Base-by-base conservation (phyloP, 768 basidiomycete species). In the Kwoniella sp. region DNA sequence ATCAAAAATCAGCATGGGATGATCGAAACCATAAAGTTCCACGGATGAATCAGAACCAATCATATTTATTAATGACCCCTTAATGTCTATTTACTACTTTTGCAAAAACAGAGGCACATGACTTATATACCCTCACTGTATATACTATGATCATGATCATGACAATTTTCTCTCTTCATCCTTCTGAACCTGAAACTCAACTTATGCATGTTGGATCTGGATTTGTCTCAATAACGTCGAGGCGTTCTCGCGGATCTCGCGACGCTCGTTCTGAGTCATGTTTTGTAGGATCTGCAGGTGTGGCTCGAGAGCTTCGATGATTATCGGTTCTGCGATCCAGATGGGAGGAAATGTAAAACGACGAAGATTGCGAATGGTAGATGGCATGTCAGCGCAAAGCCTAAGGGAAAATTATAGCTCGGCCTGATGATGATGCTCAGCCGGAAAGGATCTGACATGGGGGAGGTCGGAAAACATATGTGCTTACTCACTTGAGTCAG, bases 1-100 rank as follows among this genome's bases (percentile, higher is more conserved):
- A 26, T 55, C 65, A 30, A 66, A 66, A 60, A 56, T 66, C 37
- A 66, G 65, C 53, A 66, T 66, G 15, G 65, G 65, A n/a, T 62
- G 22, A 62, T n/a, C 20, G 17, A 34, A 5, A 34, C 34, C 34
- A 45, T 45, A 45, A 8, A 45, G n/a, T n/a, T 37, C 34, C 41
- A 45, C 41, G 41, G 17, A 45, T 45, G 41, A 45, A 34, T 34
- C 7, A 45, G n/a, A n/a, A n/a, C n/a, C n/a, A 45, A 45, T 17
- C 41, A 45, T 45, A 8, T 11, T 11, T 45, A 11, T 17, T 45
- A 45, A 45, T 45, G 41, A 45, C 41, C 41, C 3, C 41, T 9
- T 45, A 45, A 45, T 45, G 41, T 45, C 41, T 45, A 9, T 11
- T n/a, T n/a, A n/a, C 38, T 20, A 41, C 38, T 41, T 51, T 5